Percentiles rank a stretch among this genome's conserved stretches.
These are phyloP conservation scores for Vitis labrusca DNA, from an alignment of 164 flowering plant species.

Conservation along the genomic window DNA sequence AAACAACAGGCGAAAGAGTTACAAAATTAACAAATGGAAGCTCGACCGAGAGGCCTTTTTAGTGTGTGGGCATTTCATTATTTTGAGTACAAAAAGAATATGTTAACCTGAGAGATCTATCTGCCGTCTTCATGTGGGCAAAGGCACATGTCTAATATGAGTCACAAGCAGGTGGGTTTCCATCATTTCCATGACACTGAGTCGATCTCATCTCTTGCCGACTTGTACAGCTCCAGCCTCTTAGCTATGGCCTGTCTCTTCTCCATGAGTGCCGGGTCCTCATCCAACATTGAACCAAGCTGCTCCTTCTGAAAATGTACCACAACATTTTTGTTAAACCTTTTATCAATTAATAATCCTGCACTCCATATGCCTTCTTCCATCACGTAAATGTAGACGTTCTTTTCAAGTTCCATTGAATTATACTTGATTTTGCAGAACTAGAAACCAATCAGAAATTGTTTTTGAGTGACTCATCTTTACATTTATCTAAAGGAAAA, in stretches of 20 bases:
- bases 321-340: neutral
- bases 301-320: conserved; percentile 61
- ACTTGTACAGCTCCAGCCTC: conserved; percentile 83
- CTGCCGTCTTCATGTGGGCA: no score
- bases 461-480: neutral
- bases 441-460: neutral
- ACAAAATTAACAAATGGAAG: no score
- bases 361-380: neutral
- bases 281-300: conserved; percentile 88
- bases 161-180: neutral
- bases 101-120: no score
- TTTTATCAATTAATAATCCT: neutral
- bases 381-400: no score
- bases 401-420: neutral
- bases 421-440: neutral
- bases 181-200: conserved; percentile 85
- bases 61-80: no score
- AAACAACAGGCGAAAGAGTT: no score
- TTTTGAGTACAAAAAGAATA: no score
- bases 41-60: neutral
- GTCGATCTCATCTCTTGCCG: conserved; percentile 91
- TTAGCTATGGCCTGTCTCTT: conserved; percentile 67
- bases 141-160: neutral
- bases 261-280: conserved; percentile 90
- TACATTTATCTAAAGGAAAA: neutral